Evolutionary conservation across 345 rosid species (phyloP).

Genomic region (Hibiscus mutabilis): DNA sequence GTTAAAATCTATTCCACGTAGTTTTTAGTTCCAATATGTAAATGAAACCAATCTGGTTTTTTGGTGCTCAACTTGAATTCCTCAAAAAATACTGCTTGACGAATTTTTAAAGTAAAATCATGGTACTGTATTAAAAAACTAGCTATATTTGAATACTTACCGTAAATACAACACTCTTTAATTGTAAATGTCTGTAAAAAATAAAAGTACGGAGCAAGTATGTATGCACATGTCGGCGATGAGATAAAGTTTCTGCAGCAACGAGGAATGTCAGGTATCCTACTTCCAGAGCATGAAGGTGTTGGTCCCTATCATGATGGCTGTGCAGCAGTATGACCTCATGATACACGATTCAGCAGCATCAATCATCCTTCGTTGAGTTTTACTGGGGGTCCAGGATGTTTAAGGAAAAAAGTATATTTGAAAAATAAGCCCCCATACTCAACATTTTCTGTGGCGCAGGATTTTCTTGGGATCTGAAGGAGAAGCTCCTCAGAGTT

Average conservation of each 20-base stretch:
- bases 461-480: conserved; percentile 65
- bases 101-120: not conserved
- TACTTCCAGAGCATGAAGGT: conserved; percentile 9
- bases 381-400: conserved; percentile 45
- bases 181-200: not conserved
- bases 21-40: not conserved
- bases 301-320: conserved; percentile 2
- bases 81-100: not conserved
- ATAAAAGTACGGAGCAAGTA: not conserved
- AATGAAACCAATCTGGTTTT: not conserved
- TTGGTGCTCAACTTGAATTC: not conserved
- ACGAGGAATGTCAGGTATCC: conserved; percentile 1
- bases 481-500: conserved; percentile 63
- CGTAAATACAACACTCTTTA: conserved; percentile 2
- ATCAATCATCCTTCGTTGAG: conserved; percentile 36
- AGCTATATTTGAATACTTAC: too few species aligned
- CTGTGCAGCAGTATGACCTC: conserved; percentile 10
- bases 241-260: conserved; percentile 11
- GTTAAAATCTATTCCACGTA: not conserved
- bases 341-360: conserved; percentile 15
- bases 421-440: conserved; percentile 61
- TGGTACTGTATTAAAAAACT: not conserved
- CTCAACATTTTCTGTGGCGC: conserved; percentile 95
- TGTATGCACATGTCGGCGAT: not conserved
- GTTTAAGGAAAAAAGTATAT: conserved; percentile 27